Evolutionary conservation across 495 filamentous ascomycete genomes (phyloP).

Genomic region (Daldinia grandis): DNA sequence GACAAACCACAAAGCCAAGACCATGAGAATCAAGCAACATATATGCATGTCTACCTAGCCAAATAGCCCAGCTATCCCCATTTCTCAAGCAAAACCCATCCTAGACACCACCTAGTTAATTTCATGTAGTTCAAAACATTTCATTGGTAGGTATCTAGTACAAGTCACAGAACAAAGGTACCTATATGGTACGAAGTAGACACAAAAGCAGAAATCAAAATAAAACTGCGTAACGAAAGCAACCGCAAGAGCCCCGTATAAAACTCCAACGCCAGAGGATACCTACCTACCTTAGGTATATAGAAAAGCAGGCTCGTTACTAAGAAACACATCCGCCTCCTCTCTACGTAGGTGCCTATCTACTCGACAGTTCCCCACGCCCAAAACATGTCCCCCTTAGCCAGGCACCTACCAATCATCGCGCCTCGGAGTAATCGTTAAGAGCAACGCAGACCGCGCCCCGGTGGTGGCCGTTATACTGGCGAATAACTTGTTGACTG

Average conservation of each 20-base stretch:
- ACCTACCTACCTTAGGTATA: neutral
- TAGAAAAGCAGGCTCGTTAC: neutral
- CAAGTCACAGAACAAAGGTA: neutral
- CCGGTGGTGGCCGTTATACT: constrained; percentile 97
- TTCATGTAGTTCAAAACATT: neutral
- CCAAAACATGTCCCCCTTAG: neutral
- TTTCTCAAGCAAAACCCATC: neutral
- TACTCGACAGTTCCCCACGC: no score
- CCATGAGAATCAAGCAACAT: neutral
- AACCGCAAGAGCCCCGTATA: neutral
- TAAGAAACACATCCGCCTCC: neutral
- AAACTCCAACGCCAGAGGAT: neutral
- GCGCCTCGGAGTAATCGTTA: constrained; percentile 91
- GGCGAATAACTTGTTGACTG: constrained; percentile 87
- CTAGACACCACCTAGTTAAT: neutral
- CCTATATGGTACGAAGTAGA: neutral
- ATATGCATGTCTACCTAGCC: neutral
- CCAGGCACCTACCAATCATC: constrained; percentile 47
- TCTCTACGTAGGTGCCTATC: no score
- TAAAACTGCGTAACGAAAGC: neutral
- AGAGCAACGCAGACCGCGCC: constrained; percentile 95
- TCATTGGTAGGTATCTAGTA: neutral
- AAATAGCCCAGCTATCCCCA: neutral
- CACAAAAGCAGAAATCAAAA: neutral
- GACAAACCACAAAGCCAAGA: neutral